Evolutionary conservation across 2,329 filamentous ascomycete species (phyloP).

Genomic region (Thelonectria discophora): DNA sequence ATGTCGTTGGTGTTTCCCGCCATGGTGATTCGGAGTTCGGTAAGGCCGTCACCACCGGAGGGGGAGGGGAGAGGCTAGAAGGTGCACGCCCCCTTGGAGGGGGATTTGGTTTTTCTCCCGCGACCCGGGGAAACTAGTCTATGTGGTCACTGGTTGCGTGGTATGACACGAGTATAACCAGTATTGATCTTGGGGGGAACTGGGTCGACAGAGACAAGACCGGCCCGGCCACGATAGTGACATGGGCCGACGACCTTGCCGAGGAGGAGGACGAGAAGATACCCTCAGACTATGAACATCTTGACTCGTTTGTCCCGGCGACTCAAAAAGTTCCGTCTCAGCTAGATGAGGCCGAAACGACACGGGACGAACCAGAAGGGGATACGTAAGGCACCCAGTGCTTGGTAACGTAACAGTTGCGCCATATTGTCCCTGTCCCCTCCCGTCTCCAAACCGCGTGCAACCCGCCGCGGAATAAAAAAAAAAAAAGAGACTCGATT

Average conservation of each 20-base stretch:
- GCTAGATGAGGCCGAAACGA: constrained; percentile 11
- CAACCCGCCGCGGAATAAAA: not conserved
- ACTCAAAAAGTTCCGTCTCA: constrained; percentile 7
- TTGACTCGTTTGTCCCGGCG: not conserved
- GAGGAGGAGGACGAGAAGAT: not conserved
- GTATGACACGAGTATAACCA: not conserved
- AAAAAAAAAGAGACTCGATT: no score
- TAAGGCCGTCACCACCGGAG: not conserved
- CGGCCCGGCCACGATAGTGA: constrained; percentile 1
- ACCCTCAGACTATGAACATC: not conserved
- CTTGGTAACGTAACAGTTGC: constrained; percentile 7
- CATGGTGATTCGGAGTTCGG: constrained; percentile 17
- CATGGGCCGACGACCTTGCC: constrained; percentile 2
- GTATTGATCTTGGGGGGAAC: not conserved
- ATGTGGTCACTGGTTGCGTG: not conserved
- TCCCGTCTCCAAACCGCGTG: not conserved
- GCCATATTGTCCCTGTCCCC: constrained; percentile 18
- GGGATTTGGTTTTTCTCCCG: not conserved
- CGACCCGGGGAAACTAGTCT: not conserved
- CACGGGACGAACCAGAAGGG: constrained; percentile 7
- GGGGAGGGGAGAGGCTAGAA: not conserved
- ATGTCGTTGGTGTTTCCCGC: not conserved
- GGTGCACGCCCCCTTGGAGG: constrained; percentile 9
- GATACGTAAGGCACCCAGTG: not conserved
- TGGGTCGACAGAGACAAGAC: not conserved